Percentiles rank a stretch among this genome's conserved stretches.
phyloP scores from a whole-genome alignment of 306 rosid species.

The Casuarina glauca region DNA sequence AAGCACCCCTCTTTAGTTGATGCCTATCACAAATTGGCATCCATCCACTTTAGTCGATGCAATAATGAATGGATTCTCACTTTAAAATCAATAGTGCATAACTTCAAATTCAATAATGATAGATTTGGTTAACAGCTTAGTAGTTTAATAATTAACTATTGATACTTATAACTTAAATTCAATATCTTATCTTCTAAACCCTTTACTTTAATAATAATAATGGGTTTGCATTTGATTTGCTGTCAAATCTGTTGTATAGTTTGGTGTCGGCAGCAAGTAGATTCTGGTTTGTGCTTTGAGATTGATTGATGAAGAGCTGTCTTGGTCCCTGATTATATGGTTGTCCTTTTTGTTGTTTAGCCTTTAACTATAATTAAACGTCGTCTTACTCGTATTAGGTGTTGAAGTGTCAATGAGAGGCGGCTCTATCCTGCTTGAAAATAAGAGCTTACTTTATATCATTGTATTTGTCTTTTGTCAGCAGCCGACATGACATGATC shows the following conservation, averaged over 20 bases:
- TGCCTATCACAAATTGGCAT: background rate
- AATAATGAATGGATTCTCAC: background rate
- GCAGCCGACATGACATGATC: constrained; percentile 6
- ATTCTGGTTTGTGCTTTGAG: no score
- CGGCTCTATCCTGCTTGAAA: constrained; percentile 17
- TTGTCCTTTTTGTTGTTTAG: background rate
- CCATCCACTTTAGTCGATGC: background rate
- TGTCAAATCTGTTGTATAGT: background rate
- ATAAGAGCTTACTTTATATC: constrained; percentile 28
- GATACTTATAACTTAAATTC: no score
- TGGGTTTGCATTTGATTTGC: background rate
- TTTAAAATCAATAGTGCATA: background rate
- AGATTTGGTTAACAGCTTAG: no score
- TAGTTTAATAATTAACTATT: no score
- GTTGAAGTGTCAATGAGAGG: constrained; percentile 19
- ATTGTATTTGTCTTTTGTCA: constrained; percentile 24
- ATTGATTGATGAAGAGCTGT: no score
- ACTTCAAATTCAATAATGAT: background rate
- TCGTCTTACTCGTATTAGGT: background rate
- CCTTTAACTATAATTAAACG: background rate
- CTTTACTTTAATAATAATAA: background rate
- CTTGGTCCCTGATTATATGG: background rate
- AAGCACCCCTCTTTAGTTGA: background rate
- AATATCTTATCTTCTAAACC: no score
- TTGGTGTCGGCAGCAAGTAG: background rate